Evolutionary conservation across 1,284 basidiomycete species (phyloP).

Genomic region (Austropuccinia psidii): DNA sequence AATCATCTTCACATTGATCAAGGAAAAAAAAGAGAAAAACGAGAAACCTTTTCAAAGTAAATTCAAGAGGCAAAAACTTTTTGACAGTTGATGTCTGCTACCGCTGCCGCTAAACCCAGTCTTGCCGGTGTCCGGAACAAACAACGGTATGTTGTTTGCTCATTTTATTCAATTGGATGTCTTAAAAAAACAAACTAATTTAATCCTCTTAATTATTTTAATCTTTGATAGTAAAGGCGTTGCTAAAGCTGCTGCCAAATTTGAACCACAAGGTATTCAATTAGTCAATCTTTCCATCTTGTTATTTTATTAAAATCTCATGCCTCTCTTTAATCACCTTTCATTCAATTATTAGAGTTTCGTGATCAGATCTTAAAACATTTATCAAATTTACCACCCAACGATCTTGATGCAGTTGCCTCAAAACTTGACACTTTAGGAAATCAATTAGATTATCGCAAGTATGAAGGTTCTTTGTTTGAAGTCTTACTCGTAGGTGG

Average conservation of each 20-base stretch:
- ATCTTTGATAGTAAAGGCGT: conserved; percentile 43
- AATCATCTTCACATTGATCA: no score
- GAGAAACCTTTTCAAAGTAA: no score
- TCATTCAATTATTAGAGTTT: conserved; percentile 61
- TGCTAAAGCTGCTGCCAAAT: conserved; percentile 53
- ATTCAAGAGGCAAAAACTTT: background rate
- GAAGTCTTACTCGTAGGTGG: conserved; percentile 90
- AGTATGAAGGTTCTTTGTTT: conserved; percentile 91
- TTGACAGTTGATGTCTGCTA: conserved; percentile 36
- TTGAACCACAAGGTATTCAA: conserved; percentile 52
- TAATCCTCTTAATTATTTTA: background rate
- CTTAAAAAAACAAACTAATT: background rate
- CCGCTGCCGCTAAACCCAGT: conserved; percentile 47
- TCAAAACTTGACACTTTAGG: conserved; percentile 60
- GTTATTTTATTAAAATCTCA: background rate
- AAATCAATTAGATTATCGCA: conserved; percentile 63
- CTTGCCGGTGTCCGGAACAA: conserved; percentile 52
- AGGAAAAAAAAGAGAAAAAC: no score
- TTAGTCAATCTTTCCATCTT: conserved; percentile 9
- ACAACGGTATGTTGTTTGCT: conserved; percentile 44
- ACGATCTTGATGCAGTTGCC: conserved; percentile 73
- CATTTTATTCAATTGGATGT: background rate
- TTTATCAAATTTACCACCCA: conserved; percentile 68
- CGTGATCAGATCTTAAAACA: conserved; percentile 91
- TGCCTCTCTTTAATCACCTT: background rate